Percentiles rank a stretch among this genome's conserved stretches.
Conservation (phyloP, 2,329 filamentous ascomycete species). For the Truncatella angustata region DNA sequence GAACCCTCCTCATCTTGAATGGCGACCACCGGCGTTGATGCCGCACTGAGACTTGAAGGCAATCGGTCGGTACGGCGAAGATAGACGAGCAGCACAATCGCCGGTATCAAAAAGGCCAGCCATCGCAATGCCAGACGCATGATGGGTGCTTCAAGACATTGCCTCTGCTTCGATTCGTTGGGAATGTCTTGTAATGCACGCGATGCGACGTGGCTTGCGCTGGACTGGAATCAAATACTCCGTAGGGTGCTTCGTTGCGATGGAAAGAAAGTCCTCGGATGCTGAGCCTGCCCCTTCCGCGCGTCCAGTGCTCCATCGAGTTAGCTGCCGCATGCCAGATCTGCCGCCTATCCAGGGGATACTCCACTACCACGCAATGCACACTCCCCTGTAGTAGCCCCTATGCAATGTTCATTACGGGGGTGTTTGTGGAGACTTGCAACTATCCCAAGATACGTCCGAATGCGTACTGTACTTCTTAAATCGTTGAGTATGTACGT, state of each 20-base stretch:
- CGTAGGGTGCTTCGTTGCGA: too few species aligned
- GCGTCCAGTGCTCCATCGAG: background rate
- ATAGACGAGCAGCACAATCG: background rate
- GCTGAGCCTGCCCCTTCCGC: background rate
- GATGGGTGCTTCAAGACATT: constrained; percentile 2
- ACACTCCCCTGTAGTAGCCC: too few species aligned
- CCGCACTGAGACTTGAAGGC: background rate
- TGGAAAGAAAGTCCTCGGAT: background rate
- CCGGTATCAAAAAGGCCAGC: constrained; percentile 7
- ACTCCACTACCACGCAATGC: too few species aligned
- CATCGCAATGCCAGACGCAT: constrained; percentile 11
- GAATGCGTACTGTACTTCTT: too few species aligned
- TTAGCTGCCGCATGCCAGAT: background rate
- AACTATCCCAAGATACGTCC: too few species aligned
- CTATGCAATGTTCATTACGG: too few species aligned
- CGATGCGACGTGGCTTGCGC: background rate
- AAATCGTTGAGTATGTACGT: too few species aligned
- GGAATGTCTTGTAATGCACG: background rate
- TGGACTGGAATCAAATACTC: too few species aligned
- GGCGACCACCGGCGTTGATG: background rate
- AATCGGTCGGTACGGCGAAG: background rate
- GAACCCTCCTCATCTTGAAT: background rate
- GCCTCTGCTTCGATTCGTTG: background rate
- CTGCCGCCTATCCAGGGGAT: background rate
- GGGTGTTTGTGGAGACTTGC: too few species aligned